These are phyloP conservation scores for Penicillium janthinellum DNA, from an alignment of 2,329 filamentous ascomycete species.

Conservation along the genomic window DNA sequence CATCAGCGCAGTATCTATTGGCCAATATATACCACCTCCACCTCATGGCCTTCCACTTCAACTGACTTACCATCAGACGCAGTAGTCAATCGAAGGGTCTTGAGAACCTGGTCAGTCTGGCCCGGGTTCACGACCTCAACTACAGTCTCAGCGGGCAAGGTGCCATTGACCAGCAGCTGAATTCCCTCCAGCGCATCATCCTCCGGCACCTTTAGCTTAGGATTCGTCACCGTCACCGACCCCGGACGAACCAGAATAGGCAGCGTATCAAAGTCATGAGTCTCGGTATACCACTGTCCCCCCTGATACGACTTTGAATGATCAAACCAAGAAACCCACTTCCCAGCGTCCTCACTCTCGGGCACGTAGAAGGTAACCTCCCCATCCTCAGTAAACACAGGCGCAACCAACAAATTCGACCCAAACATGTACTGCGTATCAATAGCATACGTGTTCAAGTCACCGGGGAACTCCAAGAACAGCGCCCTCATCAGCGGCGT, in stretches of 20 bases:
- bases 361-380: conserved; percentile 67
- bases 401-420: conserved; percentile 63
- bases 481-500: conserved; percentile 66
- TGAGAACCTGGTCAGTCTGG: conserved; percentile 29
- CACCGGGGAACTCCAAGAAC: conserved; percentile 70
- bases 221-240: conserved; percentile 33
- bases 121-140: conserved; percentile 32
- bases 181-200: conserved; percentile 33
- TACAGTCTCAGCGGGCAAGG: conserved; percentile 17
- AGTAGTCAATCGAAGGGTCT: conserved; percentile 24
- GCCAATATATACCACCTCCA: conserved; percentile 28
- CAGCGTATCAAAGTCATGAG: conserved; percentile 59
- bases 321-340: conserved; percentile 52
- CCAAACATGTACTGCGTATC: conserved; percentile 78
- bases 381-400: conserved; percentile 64
- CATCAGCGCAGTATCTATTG: not conserved
- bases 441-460: conserved; percentile 67
- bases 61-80: conserved; percentile 17
- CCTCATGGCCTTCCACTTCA: conserved; percentile 20
- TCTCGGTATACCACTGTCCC: conserved; percentile 61
- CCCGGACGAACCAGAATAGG: conserved; percentile 60
- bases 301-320: conserved; percentile 43
- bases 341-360: conserved; percentile 53
- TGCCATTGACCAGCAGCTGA: conserved; percentile 36
- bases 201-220: conserved; percentile 28